Evolutionary conservation across 2,329 filamentous ascomycete species (phyloP).

Genomic region (Bretziella fagacearum): DNA sequence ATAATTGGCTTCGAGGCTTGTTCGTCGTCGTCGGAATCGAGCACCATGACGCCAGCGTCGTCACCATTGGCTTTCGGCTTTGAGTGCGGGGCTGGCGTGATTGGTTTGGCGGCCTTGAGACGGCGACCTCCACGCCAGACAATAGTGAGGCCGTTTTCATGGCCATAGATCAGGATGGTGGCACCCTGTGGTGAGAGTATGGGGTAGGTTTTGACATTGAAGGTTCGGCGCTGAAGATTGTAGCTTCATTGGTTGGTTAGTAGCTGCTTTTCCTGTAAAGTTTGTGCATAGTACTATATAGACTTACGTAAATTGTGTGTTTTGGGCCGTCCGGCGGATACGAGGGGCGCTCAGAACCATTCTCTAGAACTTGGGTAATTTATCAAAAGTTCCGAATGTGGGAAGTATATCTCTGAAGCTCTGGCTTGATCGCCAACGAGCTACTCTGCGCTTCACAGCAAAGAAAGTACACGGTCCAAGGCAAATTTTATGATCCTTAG

Average conservation of each 20-base stretch:
- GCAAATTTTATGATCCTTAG: no score
- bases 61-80: constrained; percentile 36
- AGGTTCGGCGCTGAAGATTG: constrained; percentile 38
- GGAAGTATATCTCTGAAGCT: background rate
- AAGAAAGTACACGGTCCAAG: background rate
- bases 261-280: background rate
- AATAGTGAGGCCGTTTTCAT: constrained; percentile 44
- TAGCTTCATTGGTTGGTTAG: constrained; percentile 29
- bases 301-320: constrained; percentile 31
- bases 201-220: constrained; percentile 45
- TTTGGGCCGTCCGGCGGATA: constrained; percentile 31
- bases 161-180: constrained; percentile 44
- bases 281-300: background rate
- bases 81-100: constrained; percentile 16
- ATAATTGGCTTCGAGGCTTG: constrained; percentile 17
- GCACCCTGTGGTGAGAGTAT: constrained; percentile 46
- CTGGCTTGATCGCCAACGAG: background rate
- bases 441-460: background rate
- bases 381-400: background rate
- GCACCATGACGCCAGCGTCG: constrained; percentile 37
- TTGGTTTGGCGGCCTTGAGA: constrained; percentile 33
- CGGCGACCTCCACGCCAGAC: constrained; percentile 45
- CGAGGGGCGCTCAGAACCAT: constrained; percentile 23
- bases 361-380: constrained; percentile 18
- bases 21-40: constrained; percentile 41